Evolutionary conservation across 1,139 yeast species (phyloP), one percentile per base, ranked within the genome.

Genomic region (Diutina neorugosa): DNA sequence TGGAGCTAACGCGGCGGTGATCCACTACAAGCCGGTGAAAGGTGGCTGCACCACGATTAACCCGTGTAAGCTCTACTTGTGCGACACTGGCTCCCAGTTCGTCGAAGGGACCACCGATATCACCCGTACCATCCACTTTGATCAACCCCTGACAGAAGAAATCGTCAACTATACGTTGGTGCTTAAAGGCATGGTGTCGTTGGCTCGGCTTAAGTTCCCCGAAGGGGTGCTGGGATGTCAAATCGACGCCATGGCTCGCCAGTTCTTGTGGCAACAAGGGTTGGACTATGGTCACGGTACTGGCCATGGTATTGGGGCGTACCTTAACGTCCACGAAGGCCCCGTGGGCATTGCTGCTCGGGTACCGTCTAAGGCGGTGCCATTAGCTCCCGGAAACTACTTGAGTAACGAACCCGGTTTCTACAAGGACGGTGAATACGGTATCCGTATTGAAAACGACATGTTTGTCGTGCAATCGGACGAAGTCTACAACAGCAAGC

Each of bases 261-360:
- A 91, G 69, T 80, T 67, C 64, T 73, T 94, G 61, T 93, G 98
- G 98, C 69, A 77, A 44, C 68, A 81, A 53, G 97, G 97, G 1
- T 74, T 93, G 54, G 97, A 94, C 68, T 94, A 93, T 68, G 82
- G 86, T 54, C 99, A 94, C 66, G 98, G 98, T 31, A 94, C 98
- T 1, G 94, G 97, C 1, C 99, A 94, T 67, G 98, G 98, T n/a
- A 82, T 94, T 53, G 98, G 97, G 3, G 76, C 96, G 0, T 93
- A 74, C 64, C 78, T 94, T 58, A 93, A 93, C 63, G 98, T 93
- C 46, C 98, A 94, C 65, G 98, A 94, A 65, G 96, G 96, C 3
- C 98, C 98, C 14, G 82, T 91, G 55, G 96, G 98, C 9, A 86
- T 93, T 61, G 94, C 96, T 1, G 80, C 83, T 60, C 77, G 86